Evolutionary conservation across 169 alveolate species (phyloP).

Genomic region (Plasmodium knowlesi): DNA sequence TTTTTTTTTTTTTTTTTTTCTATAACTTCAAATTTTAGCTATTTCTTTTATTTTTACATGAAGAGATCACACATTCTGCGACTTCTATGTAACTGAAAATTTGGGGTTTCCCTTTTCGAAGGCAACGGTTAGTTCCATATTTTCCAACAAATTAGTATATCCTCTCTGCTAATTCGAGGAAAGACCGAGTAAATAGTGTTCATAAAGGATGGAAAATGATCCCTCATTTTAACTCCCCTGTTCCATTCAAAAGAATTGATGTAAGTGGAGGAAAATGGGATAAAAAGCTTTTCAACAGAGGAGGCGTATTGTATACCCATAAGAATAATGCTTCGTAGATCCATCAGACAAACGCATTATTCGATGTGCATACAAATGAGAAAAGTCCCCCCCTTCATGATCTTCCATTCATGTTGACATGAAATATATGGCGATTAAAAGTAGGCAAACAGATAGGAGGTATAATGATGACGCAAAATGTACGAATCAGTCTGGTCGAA

Average conservation of each 20-base stretch:
- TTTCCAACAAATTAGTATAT: background rate
- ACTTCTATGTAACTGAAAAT: background rate
- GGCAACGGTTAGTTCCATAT: background rate
- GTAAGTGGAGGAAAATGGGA: background rate
- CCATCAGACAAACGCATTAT: background rate
- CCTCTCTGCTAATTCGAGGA: background rate
- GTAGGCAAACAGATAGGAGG: background rate
- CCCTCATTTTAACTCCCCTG: background rate
- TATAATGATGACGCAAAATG: background rate
- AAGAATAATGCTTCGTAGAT: background rate
- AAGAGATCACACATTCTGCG: background rate
- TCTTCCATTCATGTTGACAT: background rate
- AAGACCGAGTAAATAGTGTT: background rate
- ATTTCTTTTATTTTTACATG: background rate
- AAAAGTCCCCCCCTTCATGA: background rate
- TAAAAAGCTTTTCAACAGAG: background rate
- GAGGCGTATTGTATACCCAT: background rate
- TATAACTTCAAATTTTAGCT: background rate
- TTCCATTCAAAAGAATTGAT: background rate
- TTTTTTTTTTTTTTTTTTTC: constrained; percentile 16
- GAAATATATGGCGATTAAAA: background rate
- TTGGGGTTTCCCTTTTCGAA: background rate
- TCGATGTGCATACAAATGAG: background rate
- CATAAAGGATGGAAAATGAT: background rate
- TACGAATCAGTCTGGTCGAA: background rate